These are phyloP conservation scores for Barnettozyma wickerhamii DNA, from an alignment of 805 yeast species.

Conservation along the genomic window DNA sequence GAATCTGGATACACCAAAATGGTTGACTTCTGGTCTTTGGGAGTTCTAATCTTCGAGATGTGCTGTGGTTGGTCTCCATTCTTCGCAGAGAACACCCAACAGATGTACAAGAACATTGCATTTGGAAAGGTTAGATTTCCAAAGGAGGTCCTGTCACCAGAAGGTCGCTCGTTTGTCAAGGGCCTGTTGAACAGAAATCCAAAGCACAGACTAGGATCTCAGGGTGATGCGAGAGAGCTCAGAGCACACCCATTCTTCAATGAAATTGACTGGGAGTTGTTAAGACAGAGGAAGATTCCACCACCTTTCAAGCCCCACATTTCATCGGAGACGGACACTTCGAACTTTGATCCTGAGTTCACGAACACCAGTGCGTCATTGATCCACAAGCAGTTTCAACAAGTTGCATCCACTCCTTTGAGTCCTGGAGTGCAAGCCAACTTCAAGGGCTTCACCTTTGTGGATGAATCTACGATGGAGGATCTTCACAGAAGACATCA, in stretches of 20 bases:
- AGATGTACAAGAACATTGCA: constrained; percentile 98
- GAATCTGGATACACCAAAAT: constrained; percentile 96
- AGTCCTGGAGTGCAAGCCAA: constrained; percentile 95
- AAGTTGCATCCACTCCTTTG: constrained; percentile 61
- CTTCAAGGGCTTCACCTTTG: constrained; percentile 95
- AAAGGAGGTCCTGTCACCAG: constrained; percentile 86
- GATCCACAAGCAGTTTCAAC: constrained; percentile 62
- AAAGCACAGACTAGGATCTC: constrained; percentile 87
- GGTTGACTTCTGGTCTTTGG: constrained; percentile 99
- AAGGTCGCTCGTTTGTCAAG: constrained; percentile 93
- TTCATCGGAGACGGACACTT: constrained; percentile 86
- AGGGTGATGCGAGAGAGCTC: constrained; percentile 88
- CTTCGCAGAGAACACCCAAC: constrained; percentile 96
- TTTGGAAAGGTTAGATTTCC: constrained; percentile 98
- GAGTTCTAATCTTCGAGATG: constrained; percentile 96
- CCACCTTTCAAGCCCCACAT: constrained; percentile 98
- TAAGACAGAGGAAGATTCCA: constrained; percentile 76
- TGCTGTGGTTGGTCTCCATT: constrained; percentile 99
- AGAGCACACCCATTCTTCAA: constrained; percentile 88
- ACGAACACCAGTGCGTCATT: constrained; percentile 87
- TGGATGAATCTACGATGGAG: constrained; percentile 88
- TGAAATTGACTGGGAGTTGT: constrained; percentile 86
- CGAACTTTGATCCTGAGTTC: constrained; percentile 97
- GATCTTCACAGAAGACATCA: constrained; percentile 53
- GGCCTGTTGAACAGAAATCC: constrained; percentile 95